A percentile compares a stretch with the other conserved stretches of the same genome.
phyloP scores from a whole-genome alignment of 768 basidiomycete genomes.

The Mycena rebaudengoi region DNA sequence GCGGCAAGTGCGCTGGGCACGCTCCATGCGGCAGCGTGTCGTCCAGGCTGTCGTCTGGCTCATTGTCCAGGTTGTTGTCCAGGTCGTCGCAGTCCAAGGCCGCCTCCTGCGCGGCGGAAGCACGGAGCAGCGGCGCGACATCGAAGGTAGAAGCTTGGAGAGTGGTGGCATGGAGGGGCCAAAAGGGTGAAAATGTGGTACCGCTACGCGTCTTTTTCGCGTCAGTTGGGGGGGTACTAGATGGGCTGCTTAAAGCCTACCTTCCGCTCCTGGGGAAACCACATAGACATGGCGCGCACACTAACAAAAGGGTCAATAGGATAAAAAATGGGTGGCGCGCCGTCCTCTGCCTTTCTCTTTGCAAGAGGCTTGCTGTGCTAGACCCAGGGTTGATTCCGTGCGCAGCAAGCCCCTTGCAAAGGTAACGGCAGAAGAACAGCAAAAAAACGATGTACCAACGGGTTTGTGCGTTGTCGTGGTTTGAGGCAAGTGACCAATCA shows the following conservation, averaged over 20 bases:
- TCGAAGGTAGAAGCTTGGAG: not conserved
- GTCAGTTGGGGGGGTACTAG: not conserved
- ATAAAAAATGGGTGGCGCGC: not conserved
- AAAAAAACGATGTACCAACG: too few relatives aligned
- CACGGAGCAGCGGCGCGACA: not conserved
- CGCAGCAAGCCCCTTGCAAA: not conserved
- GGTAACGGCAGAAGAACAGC: not conserved
- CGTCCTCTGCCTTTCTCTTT: not conserved
- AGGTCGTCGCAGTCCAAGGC: not conserved
- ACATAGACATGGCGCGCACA: not conserved
- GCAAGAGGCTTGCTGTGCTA: not conserved
- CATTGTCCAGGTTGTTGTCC: not conserved
- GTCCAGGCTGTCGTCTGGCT: not conserved
- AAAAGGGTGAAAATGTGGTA: not conserved
- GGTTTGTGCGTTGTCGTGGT: too few relatives aligned
- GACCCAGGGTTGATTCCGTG: not conserved
- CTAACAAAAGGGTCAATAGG: not conserved
- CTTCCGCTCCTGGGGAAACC: not conserved
- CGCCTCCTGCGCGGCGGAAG: not conserved
- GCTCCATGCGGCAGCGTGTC: not conserved
- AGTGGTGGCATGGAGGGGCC: not conserved
- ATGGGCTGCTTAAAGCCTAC: not conserved
- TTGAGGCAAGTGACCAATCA: too few relatives aligned
- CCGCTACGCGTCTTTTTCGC: not conserved
- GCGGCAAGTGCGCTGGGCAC: not conserved